Base-by-base conservation (phyloP, 2,329 filamentous ascomycete genomes). In the Cercospora sp. region DNA sequence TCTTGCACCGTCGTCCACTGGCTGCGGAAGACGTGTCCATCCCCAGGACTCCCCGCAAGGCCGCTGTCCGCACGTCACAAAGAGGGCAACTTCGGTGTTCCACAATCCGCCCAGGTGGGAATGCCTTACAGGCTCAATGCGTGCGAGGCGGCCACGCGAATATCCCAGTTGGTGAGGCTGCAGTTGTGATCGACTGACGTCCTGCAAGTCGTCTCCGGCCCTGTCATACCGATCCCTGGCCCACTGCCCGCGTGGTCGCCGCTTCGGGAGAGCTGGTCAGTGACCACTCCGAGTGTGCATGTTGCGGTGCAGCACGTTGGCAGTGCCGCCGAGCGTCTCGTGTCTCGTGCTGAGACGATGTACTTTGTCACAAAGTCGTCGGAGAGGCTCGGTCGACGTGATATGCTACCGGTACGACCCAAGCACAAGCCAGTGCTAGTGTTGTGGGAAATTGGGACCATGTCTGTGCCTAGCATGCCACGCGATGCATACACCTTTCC, bases 381-480 rank as follows among this genome's bases (percentile, higher is more conserved):
- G 60, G 60, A 62, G 42, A 62, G 60, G 42, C 60, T 62, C 60
- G 60, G 60, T 16, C 23, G 40, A 45, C 9, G 8, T 16, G 60
- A 13, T n/a, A 48, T 62, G 60, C 36, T 30, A 20, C 33, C 28
- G 60, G 40, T 62, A 62, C 36, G n/a, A 28, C 42, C 42, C 40
- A 55, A 55, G 48, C 48, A 28, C 48, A 13, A 55, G 48, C 48
- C 48, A 16, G 23, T 55, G 48, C 26, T 28, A 16, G 48, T 55
- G 48, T n/a, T 28, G 48, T 12, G 28, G 55, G 55, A 59, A 31
- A 31, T 31, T 20, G 28, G 55, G 13, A 59, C 53, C 18, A 28
- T 48, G 45, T 23, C 7, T 30, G 53, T 13, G 30, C n/a, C 31
- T 36, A 23, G 55, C 18, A 59, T 36, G 55, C 55, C 55, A 59